Base-by-base conservation (phyloP, 805 yeast species). In the Ogataea dorogensis region DNA sequence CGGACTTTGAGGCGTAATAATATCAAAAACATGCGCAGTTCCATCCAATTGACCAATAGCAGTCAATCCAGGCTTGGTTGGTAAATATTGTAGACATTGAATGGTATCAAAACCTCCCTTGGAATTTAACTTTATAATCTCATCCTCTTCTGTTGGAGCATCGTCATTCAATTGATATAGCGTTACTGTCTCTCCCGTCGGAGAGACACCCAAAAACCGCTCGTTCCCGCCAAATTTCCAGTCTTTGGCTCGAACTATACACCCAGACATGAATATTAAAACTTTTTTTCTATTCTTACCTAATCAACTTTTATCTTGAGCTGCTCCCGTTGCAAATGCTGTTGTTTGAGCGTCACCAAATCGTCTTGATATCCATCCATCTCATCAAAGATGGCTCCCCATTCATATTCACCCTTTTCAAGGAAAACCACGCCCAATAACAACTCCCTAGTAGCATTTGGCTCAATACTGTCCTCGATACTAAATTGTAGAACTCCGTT, bases 31-130 rank as follows among this genome's bases (percentile, higher is more conserved):
- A 30, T 76, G 68, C 2, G 84, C 72, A 13, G 64, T 64, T 0
- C 96, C 95, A 51, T 77, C 80, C 41, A 77, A 68, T 33, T 82
- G 84, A 2, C 95, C 96, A 13, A 80, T 82, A 7, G 82, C 86
- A 1, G 78, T 72, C 32, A 81, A 53, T 1, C 93, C 93, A 5
- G 67, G 64, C 25, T 66, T 64, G 3, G 58, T 49, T 2, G 70
- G 58, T 4, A 87, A 80, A 55, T 80, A 81, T 17, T 82, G 77
- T 23, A 79, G 57, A 53, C 88, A 80, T 36, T 78, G 82, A 33
- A 86, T 74, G 42, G 72, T 73, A 22, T 77, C 83, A 54, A 86
- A 81, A 7, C 86, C 88, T 17, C 73, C 68, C 39, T 77, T 65
- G 7, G 75, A 73, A 31, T 60, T 61, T n/a, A 76, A 49, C 47